Evolutionary conservation across 441 rosid species (phyloP), one percentile per base, ranked within the genome.

Genomic region (Adansonia gregorii): DNA sequence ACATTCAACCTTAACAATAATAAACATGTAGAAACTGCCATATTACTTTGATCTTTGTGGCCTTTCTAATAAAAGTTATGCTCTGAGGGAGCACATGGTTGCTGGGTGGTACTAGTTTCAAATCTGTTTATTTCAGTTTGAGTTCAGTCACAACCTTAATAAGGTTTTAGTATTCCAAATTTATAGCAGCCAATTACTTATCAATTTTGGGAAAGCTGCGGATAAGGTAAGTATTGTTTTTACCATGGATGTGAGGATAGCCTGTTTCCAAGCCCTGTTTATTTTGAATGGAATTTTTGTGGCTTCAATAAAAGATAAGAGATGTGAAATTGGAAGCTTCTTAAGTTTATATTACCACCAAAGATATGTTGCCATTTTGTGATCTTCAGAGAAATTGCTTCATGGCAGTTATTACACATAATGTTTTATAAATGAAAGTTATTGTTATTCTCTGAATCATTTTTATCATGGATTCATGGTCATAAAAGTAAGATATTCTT

Each of bases 281-380:
- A 52, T 43, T 35, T 52, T n/a, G 61, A 31, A 52, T 52, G 61
- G 6, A 52, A 0, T 71, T 35, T 70, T n/a, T 54, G 46, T 54
- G 49, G 74, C 74, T 71, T 52, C 63, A 54, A 54, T 56, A 31
- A 54, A 61, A 35, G 43, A 71, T 54, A n/a, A 31, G 74, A 51
- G 71, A 67, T 43, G 31, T 67, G 71, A 19, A 66, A 8, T 52
- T 20, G 27, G 74, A 70, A n/a, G 22, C 10, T 2, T 71, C 60
- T 54, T 35, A 56, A 54, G 45, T 71, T 27, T 31, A 31, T 48
- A 52, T 54, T 31, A 71, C 41, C 74, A 58, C 41, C 31, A 19
- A 31, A 31, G 24, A 71, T 52, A 52, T 71, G 74, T 52, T 52
- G 5, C 63, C 49, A 52, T 52, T 71, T 54, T 0, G 4, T 71